Evolutionary conservation across 31 red algal species (phyloP), one percentile per base, ranked within the genome.

Genomic region (Odonthalia washingtoniensis): DNA sequence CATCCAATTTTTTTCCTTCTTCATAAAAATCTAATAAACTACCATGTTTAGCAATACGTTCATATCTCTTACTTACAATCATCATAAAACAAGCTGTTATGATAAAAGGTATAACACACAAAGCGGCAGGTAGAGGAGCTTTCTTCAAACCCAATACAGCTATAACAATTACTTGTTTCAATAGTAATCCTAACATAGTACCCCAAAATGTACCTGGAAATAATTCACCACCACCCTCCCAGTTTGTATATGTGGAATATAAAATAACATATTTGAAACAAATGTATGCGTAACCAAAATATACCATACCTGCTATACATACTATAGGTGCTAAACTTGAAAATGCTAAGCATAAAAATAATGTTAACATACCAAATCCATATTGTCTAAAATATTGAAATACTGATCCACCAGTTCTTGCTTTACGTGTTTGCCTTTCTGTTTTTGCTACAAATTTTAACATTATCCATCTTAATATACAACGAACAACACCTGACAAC

Each of bases 381-480:
- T 45, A 93, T 17, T 75, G 70, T 37, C 75, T 68, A 75, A 87
- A 87, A 62, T 81, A 87, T 33, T 83, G 78, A 83, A 93, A 93
- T 1, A 87, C 1, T 32, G 84, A 78, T 4, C 90, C 82, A 62
- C 52, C 39, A 4, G 60, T 63, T 35, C 83, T 52, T 16, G 84
- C 84, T 42, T 85, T 87, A 27, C 90, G 64, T 49, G 73, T 66
- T 37, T 87, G 82, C 49, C 90, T 57, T 53, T 93, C 90, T 37
- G 90, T 93, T 61, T 93, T 93, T 3, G 86, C 39, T 1, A 94
- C 34, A n/a, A n/a, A n/a, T 63, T 94, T 94, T 60, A 86, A 31
- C 38, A 89, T 26, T 18, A 94, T 85, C 24, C 12, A 45, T 5
- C 82, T 74, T 36, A 94, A 4, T 74, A 94, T 94, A 36, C 75